Evolutionary conservation across 495 filamentous ascomycete genomes (phyloP), one percentile per base, ranked within the genome.

Genomic region (Letharia columbiana): DNA sequence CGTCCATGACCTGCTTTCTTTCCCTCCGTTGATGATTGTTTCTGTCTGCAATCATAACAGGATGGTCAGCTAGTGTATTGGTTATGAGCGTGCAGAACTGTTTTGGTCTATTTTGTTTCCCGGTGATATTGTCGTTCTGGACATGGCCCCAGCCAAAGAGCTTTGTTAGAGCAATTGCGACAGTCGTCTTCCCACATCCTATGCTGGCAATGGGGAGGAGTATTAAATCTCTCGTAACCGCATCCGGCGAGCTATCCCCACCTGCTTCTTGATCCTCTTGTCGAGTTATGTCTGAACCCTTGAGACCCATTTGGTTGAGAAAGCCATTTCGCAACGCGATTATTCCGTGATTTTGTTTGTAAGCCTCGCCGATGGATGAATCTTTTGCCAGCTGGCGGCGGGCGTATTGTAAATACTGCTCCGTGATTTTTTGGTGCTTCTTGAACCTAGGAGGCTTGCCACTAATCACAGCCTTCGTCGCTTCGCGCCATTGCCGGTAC

Each of bases 401-500:
- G 23, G 91, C 92, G 73, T 89, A 98, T 12, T 82, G 70, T 8
- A 98, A 79, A 73, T 98, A 98, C 69, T 95, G 88, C 69, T 96
- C 87, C 0, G 94, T 98, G 73, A 98, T 92, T 71, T 89, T 83
- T 69, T 84, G 76, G 75, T 98, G 95, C 73, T 98, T 97, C 77
- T 82, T 89, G 78, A 82, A 88, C 64, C 83, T 89, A 13, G 91
- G 90, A 33, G 83, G 75, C 71, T 83, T 88, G 15, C 91, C 91
- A 4, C 80, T 64, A 62, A 98, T 96, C 60, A 97, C 78, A 15
- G 91, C 82, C 75, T 97, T 98, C 37, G 94, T 98, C 74, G 88
- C 93, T 79, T 98, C 94, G 47, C 94, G 89, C 94, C 94, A 98
- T 76, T 98, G 95, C 44, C 94, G 86, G 73, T 96, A 98, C 90